Percentiles rank a stretch among this genome's conserved stretches.
Conservation (phyloP, 805 yeast genomes). For the Candida insectorum region DNA sequence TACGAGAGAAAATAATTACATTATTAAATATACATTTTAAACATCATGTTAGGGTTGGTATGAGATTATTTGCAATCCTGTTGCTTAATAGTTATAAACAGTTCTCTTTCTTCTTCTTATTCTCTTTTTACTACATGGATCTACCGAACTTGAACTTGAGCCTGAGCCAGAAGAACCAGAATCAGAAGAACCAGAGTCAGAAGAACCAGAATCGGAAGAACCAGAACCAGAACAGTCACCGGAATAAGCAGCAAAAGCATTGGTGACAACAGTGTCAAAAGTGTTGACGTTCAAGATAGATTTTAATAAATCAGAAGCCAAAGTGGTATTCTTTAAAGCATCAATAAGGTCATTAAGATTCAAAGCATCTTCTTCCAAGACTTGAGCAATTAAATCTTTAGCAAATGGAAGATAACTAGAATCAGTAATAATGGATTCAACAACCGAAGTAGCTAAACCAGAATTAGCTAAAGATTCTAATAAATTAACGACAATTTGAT, state of each 20-base stretch:
- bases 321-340: slow-evolving; percentile 31
- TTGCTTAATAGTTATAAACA: slow-evolving; percentile 12
- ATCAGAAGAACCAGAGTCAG: slow-evolving; percentile 6
- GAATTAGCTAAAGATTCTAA: slow-evolving; percentile 39
- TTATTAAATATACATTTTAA: too few relatives aligned
- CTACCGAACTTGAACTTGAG: slow-evolving; percentile 10
- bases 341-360: slow-evolving; percentile 21
- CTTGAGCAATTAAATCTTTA: slow-evolving; percentile 28
- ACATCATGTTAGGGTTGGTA: too few relatives aligned
- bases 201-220: slow-evolving; percentile 9
- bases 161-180: slow-evolving; percentile 10
- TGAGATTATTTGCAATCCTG: not conserved
- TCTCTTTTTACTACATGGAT: slow-evolving; percentile 30
- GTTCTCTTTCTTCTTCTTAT: slow-evolving; percentile 30
- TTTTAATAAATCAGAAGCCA: slow-evolving; percentile 30
- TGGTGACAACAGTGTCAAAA: slow-evolving; percentile 29
- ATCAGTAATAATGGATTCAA: slow-evolving; percentile 37
- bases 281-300: slow-evolving; percentile 31
- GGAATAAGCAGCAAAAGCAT: slow-evolving; percentile 36
- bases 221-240: slow-evolving; percentile 23
- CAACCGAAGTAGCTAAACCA: slow-evolving; percentile 40
- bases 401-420: slow-evolving; percentile 33
- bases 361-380: slow-evolving; percentile 27
- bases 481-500: slow-evolving; percentile 29
- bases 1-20: too few relatives aligned